phyloP scores from a whole-genome alignment of 805 yeast genomes.

The Candida namnaoensis region DNA sequence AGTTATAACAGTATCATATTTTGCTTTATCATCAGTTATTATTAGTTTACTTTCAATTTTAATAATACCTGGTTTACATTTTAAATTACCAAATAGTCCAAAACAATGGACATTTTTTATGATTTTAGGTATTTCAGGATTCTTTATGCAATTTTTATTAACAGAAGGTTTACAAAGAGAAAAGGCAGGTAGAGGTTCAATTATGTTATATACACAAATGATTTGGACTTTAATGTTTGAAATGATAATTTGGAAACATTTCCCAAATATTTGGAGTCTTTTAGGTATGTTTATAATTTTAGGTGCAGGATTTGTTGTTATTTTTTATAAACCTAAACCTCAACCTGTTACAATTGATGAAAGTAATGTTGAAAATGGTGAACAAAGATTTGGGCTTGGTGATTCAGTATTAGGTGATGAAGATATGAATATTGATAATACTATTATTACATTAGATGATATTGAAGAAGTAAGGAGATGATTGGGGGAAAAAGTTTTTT shows the following conservation, averaged over 20 bases:
- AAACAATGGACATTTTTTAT: conserved; percentile 61
- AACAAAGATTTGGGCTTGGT: too few relatives aligned
- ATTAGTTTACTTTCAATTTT: conserved; percentile 45
- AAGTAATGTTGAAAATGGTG: too few relatives aligned
- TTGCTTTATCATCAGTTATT: conserved; percentile 52
- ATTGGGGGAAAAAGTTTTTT: too few relatives aligned
- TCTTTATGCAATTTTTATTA: conserved; percentile 67
- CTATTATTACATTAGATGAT: too few relatives aligned
- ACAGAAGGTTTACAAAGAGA: conserved; percentile 83
- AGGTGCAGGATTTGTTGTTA: conserved; percentile 51
- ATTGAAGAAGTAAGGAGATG: too few relatives aligned
- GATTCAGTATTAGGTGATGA: too few relatives aligned
- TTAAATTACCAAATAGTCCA: conserved; percentile 50
- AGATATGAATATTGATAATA: too few relatives aligned
- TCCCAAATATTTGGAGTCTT: conserved; percentile 62
- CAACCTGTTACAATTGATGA: too few relatives aligned
- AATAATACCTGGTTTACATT: conserved; percentile 46
- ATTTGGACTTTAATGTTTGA: conserved; percentile 77
- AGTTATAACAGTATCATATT: conserved; percentile 67
- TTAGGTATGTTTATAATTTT: conserved; percentile 65
- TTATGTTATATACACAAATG: conserved; percentile 70
- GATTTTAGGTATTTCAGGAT: conserved; percentile 68
- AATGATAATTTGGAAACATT: conserved; percentile 56
- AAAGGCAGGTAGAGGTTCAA: conserved; percentile 65
- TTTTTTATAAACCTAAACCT: conserved; percentile 40